Percentiles rank a stretch among this genome's conserved stretches.
These are phyloP conservation scores for Leccinum barrowsii DNA, from an alignment of 768 basidiomycete genomes.

Conservation along the genomic window DNA sequence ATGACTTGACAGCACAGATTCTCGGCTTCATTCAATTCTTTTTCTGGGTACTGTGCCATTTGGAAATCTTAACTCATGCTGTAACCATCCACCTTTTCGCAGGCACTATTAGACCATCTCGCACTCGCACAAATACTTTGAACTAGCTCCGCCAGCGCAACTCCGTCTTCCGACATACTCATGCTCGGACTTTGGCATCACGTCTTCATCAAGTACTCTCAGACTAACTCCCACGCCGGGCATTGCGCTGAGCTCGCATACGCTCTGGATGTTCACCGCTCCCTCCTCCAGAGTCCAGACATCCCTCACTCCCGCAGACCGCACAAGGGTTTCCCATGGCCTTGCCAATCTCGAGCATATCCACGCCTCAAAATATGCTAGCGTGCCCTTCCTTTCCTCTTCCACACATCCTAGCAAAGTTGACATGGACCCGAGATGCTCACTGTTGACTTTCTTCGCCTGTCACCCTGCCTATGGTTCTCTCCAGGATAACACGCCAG, in stretches of 20 bases:
- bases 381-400: no score
- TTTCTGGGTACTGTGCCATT: neutral
- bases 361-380: no score
- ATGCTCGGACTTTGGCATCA: neutral
- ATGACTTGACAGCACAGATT: neutral
- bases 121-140: neutral
- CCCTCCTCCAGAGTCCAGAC: slow-evolving; percentile 23
- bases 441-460: slow-evolving; percentile 77
- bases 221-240: slow-evolving; percentile 53
- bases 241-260: slow-evolving; percentile 46
- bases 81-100: neutral
- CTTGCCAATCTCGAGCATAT: no score
- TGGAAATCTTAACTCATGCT: no score
- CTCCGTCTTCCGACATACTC: neutral
- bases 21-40: neutral
- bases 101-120: neutral
- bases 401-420: neutral
- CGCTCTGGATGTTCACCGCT: slow-evolving; percentile 29
- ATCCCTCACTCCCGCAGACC: no score
- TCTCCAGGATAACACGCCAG: slow-evolving; percentile 49
- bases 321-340: no score
- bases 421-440: slow-evolving; percentile 41
- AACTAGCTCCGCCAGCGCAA: neutral
- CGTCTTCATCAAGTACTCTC: no score
- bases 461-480: slow-evolving; percentile 38